phyloP scores from a whole-genome alignment of 2,329 filamentous ascomycete species.

The Furcasterigmium sp. region DNA sequence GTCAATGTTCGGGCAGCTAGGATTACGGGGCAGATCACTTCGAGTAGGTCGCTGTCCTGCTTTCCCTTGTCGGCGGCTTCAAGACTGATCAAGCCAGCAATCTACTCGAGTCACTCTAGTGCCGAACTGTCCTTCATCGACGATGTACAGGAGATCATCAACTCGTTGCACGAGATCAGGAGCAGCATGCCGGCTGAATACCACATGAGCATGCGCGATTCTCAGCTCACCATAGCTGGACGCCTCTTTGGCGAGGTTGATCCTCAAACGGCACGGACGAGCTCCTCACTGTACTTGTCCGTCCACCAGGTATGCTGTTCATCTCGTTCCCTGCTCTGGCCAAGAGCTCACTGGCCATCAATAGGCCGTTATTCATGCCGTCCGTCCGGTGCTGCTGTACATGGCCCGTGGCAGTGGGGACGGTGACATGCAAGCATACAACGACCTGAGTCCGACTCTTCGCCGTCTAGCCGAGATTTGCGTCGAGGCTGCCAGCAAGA shows the following conservation, averaged over 20 bases:
- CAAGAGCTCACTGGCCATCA: too few species aligned
- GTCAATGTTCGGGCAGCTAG: slow-evolving; percentile 9
- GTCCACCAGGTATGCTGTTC: slow-evolving; percentile 4
- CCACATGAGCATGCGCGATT: slow-evolving; percentile 1
- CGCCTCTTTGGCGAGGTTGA: slow-evolving; percentile 2
- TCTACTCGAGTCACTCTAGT: slow-evolving; percentile 2
- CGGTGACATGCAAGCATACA: background rate
- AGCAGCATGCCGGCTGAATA: slow-evolving; percentile 7
- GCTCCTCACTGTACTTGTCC: slow-evolving; percentile 4
- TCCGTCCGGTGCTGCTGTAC: slow-evolving; percentile 9
- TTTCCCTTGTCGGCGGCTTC: too few species aligned
- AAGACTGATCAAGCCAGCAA: background rate
- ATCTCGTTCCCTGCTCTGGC: too few species aligned
- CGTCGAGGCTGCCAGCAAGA: slow-evolving; percentile 7
- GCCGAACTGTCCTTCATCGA: slow-evolving; percentile 2
- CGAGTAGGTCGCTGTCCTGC: background rate
- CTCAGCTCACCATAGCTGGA: slow-evolving; percentile 2
- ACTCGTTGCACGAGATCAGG: slow-evolving; percentile 5
- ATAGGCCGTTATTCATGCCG: slow-evolving; percentile 7
- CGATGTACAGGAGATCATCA: slow-evolving; percentile 1
- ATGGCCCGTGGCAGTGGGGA: slow-evolving; percentile 9
- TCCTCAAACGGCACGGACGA: slow-evolving; percentile 1
- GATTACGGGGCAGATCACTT: slow-evolving; percentile 6
- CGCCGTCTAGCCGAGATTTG: slow-evolving; percentile 6
- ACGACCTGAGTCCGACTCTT: background rate